A percentile compares a stretch with the other conserved stretches of the same genome.
These are phyloP conservation scores for Cercospora sojina DNA, from an alignment of 2,329 filamentous ascomycete genomes.

Conservation along the genomic window DNA sequence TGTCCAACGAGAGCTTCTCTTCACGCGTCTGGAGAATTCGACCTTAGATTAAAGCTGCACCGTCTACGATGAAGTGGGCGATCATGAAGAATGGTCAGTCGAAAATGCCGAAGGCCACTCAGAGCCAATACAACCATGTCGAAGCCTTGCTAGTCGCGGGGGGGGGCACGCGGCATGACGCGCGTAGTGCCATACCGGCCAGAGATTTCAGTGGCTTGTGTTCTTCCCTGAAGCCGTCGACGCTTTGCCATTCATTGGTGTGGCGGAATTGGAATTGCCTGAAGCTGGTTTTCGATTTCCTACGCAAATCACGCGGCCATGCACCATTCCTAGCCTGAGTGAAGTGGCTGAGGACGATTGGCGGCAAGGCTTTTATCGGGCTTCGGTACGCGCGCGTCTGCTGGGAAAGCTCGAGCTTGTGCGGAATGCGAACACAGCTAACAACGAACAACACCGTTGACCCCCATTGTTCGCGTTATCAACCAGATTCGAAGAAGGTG, in stretches of 20 bases:
- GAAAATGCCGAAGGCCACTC: slow-evolving; percentile 1
- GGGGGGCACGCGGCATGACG: not conserved
- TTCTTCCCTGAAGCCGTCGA: not conserved
- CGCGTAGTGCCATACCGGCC: not conserved
- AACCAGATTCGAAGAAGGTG: not conserved
- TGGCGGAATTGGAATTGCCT: not conserved
- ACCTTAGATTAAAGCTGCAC: not conserved
- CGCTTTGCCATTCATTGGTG: not conserved
- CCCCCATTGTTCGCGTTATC: not conserved
- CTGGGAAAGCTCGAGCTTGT: not conserved
- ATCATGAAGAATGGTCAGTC: not conserved
- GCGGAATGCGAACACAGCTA: not conserved
- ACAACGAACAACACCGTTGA: not conserved
- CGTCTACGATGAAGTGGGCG: not conserved
- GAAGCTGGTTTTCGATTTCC: not conserved
- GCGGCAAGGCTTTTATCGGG: not conserved
- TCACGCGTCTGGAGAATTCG: not conserved
- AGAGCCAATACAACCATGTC: not conserved
- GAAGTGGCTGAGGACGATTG: not conserved
- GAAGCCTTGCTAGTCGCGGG: not conserved
- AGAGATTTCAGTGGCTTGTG: not conserved
- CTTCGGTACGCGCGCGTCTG: not conserved
- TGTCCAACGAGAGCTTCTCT: not conserved
- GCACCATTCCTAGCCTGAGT: not conserved
- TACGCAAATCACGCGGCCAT: not conserved